Conservation (phyloP, 805 yeast genomes). For the Maudiozyma turicensis region DNA sequence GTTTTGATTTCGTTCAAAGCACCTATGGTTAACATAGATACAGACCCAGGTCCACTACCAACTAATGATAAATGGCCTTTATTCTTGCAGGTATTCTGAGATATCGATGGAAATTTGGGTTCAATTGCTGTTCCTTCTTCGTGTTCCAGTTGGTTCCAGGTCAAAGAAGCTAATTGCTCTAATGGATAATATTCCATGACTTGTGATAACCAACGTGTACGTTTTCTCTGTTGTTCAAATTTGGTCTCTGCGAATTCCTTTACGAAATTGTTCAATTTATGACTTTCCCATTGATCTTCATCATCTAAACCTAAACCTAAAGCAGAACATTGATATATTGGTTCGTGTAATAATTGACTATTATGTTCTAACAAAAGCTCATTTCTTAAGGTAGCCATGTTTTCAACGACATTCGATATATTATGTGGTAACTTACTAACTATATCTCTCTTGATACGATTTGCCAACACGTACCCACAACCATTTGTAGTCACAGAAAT, state of each 20-base stretch:
- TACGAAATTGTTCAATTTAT: conserved; percentile 51
- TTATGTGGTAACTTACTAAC: conserved; percentile 56
- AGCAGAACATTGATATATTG: conserved; percentile 14
- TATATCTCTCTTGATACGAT: conserved; percentile 67
- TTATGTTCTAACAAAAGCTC: conserved; percentile 45
- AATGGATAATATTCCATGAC: conserved; percentile 87
- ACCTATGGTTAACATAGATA: conserved; percentile 71
- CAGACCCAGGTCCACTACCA: conserved; percentile 91
- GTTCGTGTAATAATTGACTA: conserved; percentile 19
- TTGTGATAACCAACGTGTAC: conserved; percentile 81
- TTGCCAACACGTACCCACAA: conserved; percentile 81
- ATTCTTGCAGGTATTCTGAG: background rate
- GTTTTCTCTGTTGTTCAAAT: conserved; percentile 42
- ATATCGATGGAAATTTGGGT: background rate
- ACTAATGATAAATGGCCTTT: conserved; percentile 67
- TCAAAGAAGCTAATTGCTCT: conserved; percentile 46
- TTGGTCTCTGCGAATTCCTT: conserved; percentile 48
- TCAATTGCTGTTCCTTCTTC: background rate
- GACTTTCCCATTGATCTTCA: conserved; percentile 59
- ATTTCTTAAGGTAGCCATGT: conserved; percentile 57
- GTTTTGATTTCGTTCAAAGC: conserved; percentile 71
- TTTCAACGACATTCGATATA: conserved; percentile 57
- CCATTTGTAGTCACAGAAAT: conserved; percentile 80
- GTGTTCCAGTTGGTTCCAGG: conserved; percentile 33
- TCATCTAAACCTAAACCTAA: conserved; percentile 37